Percentiles rank a stretch among this genome's conserved stretches.
Evolutionary conservation across 2,329 filamentous ascomycete species (phyloP).

Genomic region (Didymella pomorum): DNA sequence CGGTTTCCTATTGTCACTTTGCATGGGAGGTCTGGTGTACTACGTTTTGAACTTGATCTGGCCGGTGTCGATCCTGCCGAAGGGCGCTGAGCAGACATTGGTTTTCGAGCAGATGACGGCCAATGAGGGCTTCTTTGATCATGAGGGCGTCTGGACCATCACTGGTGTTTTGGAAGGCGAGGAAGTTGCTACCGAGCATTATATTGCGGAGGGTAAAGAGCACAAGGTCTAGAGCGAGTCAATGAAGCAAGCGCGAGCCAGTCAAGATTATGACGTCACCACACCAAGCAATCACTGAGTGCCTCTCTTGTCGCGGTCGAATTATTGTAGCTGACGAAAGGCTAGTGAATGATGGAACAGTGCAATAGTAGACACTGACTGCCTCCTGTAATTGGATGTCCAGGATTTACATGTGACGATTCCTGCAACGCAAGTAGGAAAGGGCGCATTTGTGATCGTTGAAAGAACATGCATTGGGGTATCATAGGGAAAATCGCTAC

Average conservation of each 20-base stretch:
- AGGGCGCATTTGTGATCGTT: not conserved
- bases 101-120: slow-evolving; percentile 27
- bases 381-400: too few relatives aligned
- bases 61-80: slow-evolving; percentile 25
- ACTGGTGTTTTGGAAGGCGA: slow-evolving; percentile 27
- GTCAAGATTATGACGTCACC: too few relatives aligned
- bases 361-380: too few relatives aligned
- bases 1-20: slow-evolving; percentile 24
- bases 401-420: too few relatives aligned
- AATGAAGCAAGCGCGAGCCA: not conserved
- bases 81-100: slow-evolving; percentile 17
- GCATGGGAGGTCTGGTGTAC: slow-evolving; percentile 29
- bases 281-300: too few relatives aligned
- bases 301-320: too few relatives aligned
- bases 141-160: slow-evolving; percentile 25
- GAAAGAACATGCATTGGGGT: slow-evolving; percentile 27
- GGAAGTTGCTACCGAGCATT: slow-evolving; percentile 22
- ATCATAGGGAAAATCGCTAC: slow-evolving; percentile 27
- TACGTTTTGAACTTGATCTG: slow-evolving; percentile 26
- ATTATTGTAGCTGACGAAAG: too few relatives aligned
- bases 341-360: too few relatives aligned
- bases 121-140: slow-evolving; percentile 30
- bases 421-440: too few relatives aligned
- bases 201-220: slow-evolving; percentile 21
- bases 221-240: slow-evolving; percentile 8